A percentile compares a stretch with the other conserved stretches of the same genome.
Conservation (phyloP, 2,329 filamentous ascomycete genomes). For the Alternaria angustiovoidea region DNA sequence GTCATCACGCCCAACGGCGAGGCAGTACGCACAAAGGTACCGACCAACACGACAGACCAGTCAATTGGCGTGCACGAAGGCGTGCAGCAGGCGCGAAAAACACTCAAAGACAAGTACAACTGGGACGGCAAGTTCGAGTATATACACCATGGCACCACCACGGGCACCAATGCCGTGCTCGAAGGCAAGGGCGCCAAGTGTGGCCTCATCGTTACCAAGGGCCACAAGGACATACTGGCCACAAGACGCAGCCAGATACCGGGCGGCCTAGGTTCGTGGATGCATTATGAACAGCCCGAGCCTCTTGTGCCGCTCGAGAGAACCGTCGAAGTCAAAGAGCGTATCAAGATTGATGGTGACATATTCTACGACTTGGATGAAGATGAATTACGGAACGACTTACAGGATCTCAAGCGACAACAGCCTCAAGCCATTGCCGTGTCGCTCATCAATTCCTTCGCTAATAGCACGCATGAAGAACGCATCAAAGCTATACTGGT, state of each 20-base stretch:
- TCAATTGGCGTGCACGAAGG: constrained; percentile 59
- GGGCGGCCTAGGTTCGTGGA: constrained; percentile 60
- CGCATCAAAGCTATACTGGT: constrained; percentile 50
- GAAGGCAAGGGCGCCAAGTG: constrained; percentile 60
- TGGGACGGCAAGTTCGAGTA: constrained; percentile 59
- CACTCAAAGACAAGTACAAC: constrained; percentile 49
- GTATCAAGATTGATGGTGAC: constrained; percentile 55
- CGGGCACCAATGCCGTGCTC: constrained; percentile 60
- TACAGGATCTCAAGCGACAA: constrained; percentile 52
- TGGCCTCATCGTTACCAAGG: constrained; percentile 58
- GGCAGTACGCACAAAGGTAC: constrained; percentile 57
- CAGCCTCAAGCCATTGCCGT: constrained; percentile 57
- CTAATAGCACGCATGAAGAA: constrained; percentile 55
- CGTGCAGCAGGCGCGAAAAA: constrained; percentile 53
- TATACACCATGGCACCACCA: constrained; percentile 61
- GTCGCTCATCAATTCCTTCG: constrained; percentile 59
- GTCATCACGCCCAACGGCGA: constrained; percentile 57
- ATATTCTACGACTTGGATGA: constrained; percentile 53
- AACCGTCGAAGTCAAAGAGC: constrained; percentile 56
- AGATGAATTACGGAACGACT: constrained; percentile 47
- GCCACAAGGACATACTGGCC: constrained; percentile 60
- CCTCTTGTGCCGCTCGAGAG: constrained; percentile 60
- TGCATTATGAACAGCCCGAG: constrained; percentile 58
- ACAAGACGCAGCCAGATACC: constrained; percentile 61
- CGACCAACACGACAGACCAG: constrained; percentile 57